Conservation (phyloP, 192 early-diverging fungal genomes). For the Martensiomyces pterosporus region DNA sequence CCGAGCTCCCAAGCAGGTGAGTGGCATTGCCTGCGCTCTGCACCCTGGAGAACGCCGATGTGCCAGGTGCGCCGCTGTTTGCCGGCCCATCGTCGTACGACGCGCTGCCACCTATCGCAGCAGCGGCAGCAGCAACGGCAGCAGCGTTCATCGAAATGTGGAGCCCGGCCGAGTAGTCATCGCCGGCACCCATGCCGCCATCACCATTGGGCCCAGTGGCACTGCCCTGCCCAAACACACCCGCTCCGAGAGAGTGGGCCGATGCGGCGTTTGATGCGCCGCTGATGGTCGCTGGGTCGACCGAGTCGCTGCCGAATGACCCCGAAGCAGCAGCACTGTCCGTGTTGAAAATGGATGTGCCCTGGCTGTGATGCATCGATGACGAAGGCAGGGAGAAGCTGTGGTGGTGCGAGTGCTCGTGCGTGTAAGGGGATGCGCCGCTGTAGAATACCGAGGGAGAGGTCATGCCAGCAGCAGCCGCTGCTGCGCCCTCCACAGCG, state of each 20-base stretch:
- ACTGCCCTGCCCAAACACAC: too few species aligned
- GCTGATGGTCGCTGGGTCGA: not conserved
- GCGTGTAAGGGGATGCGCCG: constrained; percentile 38
- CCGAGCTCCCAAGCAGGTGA: constrained; percentile 19
- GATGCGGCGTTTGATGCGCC: not conserved
- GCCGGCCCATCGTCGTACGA: constrained; percentile 22
- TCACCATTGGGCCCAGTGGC: too few species aligned
- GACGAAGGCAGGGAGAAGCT: constrained; percentile 36
- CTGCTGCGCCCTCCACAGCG: constrained; percentile 48
- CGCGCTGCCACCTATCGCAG: too few species aligned
- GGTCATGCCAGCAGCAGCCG: constrained; percentile 30
- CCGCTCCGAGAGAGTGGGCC: not conserved
- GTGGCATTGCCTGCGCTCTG: constrained; percentile 18
- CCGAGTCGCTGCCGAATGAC: constrained; percentile 17
- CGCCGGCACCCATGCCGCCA: constrained; percentile 9
- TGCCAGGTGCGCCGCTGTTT: constrained; percentile 19
- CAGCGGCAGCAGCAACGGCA: constrained; percentile 18
- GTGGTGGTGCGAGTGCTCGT: constrained; percentile 29
- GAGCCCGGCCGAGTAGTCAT: constrained; percentile 39
- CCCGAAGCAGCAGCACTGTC: constrained; percentile 15
- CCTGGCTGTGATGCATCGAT: constrained; percentile 20
- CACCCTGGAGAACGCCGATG: constrained; percentile 42
- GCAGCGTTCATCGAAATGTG: constrained; percentile 47
- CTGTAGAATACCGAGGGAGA: constrained; percentile 41
- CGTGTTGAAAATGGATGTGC: constrained; percentile 14